Base-by-base conservation (phyloP, 768 basidiomycete genomes). In the Kwoniella europaea region DNA sequence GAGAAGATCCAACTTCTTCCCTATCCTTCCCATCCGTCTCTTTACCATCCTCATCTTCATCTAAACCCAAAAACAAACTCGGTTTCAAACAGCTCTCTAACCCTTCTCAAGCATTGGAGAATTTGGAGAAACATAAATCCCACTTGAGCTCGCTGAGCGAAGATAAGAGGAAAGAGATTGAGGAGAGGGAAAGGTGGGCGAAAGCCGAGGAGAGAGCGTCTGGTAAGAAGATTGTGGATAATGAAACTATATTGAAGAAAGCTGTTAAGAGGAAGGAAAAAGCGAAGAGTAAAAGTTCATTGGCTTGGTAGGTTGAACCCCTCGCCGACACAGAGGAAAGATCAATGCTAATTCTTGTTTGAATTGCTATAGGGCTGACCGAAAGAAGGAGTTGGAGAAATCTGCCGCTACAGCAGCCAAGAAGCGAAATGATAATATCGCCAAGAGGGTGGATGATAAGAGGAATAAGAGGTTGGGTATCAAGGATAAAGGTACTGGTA, bases 201-300 rank as follows among this genome's bases (percentile, higher is more conserved):
- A 96, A 95, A 84, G 94, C 95, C 0, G 89, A 90, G 79, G 90
- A 92, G 41, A 87, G 93, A 60, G 86, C 97, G 69, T 92, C 92
- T 65, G 97, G 97, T 2, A 90, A 90, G 59, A 99, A 98, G 84
- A 90, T 99, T 41, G 88, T 88, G 60, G 97, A 98, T 76, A 92
- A 95, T 75, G 93, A 93, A 80, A 81, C 75, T 0, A 86, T 90
- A 56, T 83, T 99, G 78, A 98, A 96, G 86, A 98, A 97, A 86
- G 94, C 94, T 53, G 89, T 88, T 9, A 98, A 97, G 86, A 86
- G 92, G 82, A 90, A 92, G 73, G 96, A 97, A 84, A 95, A 96
- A 83, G 90, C 90, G 76, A 98, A 98, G 82, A 77, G 71, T 24
- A 94, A 92, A 86, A 89, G 90, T 69, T 92, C 91, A 82, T 91